phyloP scores from a whole-genome alignment of 805 yeast genomes.

The Ogataea siamensis region DNA sequence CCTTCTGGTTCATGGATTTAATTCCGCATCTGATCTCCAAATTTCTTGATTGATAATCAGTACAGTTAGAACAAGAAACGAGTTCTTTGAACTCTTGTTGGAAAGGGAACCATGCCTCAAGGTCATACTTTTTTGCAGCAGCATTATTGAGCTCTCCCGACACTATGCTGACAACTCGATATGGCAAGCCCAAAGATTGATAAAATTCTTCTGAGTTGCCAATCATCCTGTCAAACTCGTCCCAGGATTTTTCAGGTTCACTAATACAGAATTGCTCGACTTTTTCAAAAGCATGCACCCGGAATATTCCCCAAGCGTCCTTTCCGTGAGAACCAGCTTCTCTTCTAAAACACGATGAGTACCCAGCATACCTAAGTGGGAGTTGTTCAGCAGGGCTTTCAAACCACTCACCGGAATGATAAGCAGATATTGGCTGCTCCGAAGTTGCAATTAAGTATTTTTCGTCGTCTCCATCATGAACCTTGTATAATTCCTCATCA shows the following conservation, averaged over 20 bases:
- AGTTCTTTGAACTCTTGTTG: slow-evolving; percentile 98
- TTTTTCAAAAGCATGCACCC: slow-evolving; percentile 98
- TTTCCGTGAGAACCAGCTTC: slow-evolving; percentile 99
- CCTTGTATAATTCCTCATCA: slow-evolving; percentile 97
- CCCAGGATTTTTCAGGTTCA: slow-evolving; percentile 98
- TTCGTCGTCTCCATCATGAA: slow-evolving; percentile 95
- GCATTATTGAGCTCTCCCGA: slow-evolving; percentile 98
- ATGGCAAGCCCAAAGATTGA: slow-evolving; percentile 87
- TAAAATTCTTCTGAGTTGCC: slow-evolving; percentile 87
- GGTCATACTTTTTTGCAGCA: slow-evolving; percentile 97
- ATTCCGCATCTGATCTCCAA: slow-evolving; percentile 98
- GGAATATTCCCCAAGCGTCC: slow-evolving; percentile 99
- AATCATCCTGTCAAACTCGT: slow-evolving; percentile 95
- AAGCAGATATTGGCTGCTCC: slow-evolving; percentile 98
- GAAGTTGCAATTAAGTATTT: slow-evolving; percentile 97
- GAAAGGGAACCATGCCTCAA: slow-evolving; percentile 99
- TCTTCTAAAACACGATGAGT: slow-evolving; percentile 97
- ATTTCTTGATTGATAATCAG: slow-evolving; percentile 98
- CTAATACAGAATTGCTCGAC: slow-evolving; percentile 94
- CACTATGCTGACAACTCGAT: slow-evolving; percentile 96
- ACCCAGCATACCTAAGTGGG: slow-evolving; percentile 96
- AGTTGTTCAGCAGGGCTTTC: slow-evolving; percentile 96
- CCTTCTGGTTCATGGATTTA: slow-evolving; percentile 90
- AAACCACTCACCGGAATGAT: slow-evolving; percentile 97
- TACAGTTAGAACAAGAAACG: slow-evolving; percentile 98